Percentiles rank a stretch among this genome's conserved stretches.
phyloP scores from a whole-genome alignment of 225 moss, liverwort and hornwort species.

The Ulota crispa region DNA sequence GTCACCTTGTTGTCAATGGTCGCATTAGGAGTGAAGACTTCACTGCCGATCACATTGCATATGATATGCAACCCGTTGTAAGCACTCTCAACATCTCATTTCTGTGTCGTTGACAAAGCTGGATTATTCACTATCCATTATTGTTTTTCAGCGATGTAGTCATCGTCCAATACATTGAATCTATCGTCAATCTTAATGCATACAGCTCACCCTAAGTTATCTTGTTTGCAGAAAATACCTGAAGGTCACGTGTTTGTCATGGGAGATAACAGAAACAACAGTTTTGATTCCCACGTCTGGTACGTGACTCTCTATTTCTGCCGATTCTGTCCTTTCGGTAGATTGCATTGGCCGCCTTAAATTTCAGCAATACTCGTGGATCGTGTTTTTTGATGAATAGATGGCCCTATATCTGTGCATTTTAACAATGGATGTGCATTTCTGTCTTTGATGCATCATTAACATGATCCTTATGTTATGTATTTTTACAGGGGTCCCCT shows the following conservation, averaged over 20 bases:
- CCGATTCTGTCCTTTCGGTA: not conserved
- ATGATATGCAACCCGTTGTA: conserved; percentile 66
- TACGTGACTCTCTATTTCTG: conserved; percentile 15
- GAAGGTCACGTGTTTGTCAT: conserved; percentile 68
- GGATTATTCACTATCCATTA: not conserved
- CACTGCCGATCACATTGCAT: conserved; percentile 53
- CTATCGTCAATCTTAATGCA: not conserved
- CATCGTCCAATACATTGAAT: not conserved
- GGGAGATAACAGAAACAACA: conserved; percentile 73
- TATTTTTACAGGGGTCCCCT: conserved; percentile 59
- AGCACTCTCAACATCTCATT: not conserved
- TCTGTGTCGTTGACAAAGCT: not conserved
- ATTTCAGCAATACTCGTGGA: not conserved
- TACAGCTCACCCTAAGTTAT: not conserved
- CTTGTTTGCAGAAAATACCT: conserved; percentile 50
- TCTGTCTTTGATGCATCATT: not conserved
- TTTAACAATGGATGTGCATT: not conserved
- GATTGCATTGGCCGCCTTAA: not conserved
- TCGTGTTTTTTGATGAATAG: not conserved
- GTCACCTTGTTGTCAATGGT: conserved; percentile 65
- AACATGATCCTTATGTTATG: not conserved
- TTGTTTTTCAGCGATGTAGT: not conserved
- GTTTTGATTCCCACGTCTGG: conserved; percentile 71
- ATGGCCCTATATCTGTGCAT: not conserved
- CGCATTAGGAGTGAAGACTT: conserved; percentile 59